phyloP scores from a whole-genome alignment of 768 basidiomycete genomes.

The Russula olivacea region DNA sequence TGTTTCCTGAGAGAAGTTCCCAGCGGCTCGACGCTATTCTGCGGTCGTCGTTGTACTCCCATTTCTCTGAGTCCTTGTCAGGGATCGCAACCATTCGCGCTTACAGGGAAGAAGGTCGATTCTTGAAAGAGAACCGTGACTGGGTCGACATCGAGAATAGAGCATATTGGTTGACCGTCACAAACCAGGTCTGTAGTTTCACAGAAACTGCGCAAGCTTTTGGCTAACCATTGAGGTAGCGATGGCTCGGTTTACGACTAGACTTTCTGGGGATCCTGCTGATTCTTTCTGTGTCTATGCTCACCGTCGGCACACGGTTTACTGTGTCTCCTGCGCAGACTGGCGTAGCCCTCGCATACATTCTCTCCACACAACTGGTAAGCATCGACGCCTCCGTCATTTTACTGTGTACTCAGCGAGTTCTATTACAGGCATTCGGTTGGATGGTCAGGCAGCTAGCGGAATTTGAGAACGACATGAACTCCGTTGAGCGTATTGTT shows the following conservation, averaged over 20 bases:
- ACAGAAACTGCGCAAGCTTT: slow-evolving; percentile 40
- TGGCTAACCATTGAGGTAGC: slow-evolving; percentile 63
- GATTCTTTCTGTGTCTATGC: slow-evolving; percentile 72
- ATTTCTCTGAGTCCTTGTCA: slow-evolving; percentile 86
- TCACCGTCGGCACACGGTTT: slow-evolving; percentile 69
- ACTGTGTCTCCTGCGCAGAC: slow-evolving; percentile 75
- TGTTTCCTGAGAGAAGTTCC: slow-evolving; percentile 1
- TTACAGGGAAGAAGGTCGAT: slow-evolving; percentile 74
- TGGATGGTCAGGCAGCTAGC: slow-evolving; percentile 74
- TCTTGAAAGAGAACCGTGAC: slow-evolving; percentile 67
- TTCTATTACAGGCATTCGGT: slow-evolving; percentile 46
- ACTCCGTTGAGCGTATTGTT: slow-evolving; percentile 78
- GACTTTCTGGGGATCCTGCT: slow-evolving; percentile 73
- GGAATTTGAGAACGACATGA: slow-evolving; percentile 93
- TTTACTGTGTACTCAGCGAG: neutral
- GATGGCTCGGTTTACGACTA: slow-evolving; percentile 87
- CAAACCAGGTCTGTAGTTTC: slow-evolving; percentile 54
- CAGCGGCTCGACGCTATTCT: slow-evolving; percentile 74
- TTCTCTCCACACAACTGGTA: slow-evolving; percentile 72
- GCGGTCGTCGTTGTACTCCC: slow-evolving; percentile 80
- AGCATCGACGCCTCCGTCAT: slow-evolving; percentile 25
- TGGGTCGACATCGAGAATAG: slow-evolving; percentile 81
- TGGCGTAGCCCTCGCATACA: slow-evolving; percentile 71
- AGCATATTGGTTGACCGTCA: slow-evolving; percentile 82
- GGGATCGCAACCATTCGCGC: slow-evolving; percentile 86